Evolutionary conservation across 768 basidiomycete genomes (phyloP).

Genomic region (Leccinum disarticulatum): DNA sequence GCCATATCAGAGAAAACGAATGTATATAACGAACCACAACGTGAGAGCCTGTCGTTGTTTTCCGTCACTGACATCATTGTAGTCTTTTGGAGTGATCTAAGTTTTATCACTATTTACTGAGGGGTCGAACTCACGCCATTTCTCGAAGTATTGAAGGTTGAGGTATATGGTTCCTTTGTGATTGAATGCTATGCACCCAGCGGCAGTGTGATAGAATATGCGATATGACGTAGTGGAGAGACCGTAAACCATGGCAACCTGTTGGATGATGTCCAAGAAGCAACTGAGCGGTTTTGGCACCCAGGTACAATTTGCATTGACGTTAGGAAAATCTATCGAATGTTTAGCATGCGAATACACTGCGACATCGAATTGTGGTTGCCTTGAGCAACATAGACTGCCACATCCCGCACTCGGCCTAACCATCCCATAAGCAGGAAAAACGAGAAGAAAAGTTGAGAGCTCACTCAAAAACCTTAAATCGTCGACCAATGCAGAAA

Average conservation of each 20-base stretch:
- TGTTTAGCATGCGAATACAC: background rate
- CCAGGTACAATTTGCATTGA: constrained; percentile 43
- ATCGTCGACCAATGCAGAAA: constrained; percentile 57
- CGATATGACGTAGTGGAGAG: constrained; percentile 70
- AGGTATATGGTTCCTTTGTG: constrained; percentile 79
- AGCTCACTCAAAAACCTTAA: constrained; percentile 53
- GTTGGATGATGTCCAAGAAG: constrained; percentile 66
- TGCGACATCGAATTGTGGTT: background rate
- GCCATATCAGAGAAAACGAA: background rate
- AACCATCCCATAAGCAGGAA: background rate
- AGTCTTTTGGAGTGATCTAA: background rate
- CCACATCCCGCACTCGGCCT: constrained; percentile 58
- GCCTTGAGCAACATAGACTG: constrained; percentile 63
- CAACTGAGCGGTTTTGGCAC: constrained; percentile 56
- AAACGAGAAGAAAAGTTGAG: background rate
- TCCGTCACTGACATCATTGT: constrained; percentile 1
- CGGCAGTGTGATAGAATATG: constrained; percentile 73
- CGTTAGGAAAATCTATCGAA: constrained; percentile 51
- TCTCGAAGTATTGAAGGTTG: constrained; percentile 78
- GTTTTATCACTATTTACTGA: background rate
- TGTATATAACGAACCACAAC: background rate
- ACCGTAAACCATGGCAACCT: constrained; percentile 66
- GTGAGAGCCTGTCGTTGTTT: background rate
- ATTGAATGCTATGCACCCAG: constrained; percentile 91
- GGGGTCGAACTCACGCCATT: constrained; percentile 67